Conservation (phyloP, 371 early-diverging fungal species). For the Encephalitozoon hellem region DNA sequence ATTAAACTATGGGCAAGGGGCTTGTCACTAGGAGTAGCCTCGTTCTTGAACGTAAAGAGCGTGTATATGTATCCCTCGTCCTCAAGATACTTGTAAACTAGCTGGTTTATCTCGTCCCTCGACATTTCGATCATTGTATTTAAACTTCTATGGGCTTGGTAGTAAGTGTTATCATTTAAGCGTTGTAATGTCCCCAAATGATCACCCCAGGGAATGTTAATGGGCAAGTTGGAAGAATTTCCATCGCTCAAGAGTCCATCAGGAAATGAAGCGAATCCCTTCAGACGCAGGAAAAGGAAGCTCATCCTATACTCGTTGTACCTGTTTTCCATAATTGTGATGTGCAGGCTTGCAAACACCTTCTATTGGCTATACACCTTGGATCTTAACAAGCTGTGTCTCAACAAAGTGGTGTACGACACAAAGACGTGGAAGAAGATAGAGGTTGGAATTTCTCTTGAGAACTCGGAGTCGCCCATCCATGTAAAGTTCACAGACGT, state of each 20-base stretch:
- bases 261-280: neutral
- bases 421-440: slow-evolving; percentile 1
- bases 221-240: slow-evolving; percentile 12
- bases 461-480: neutral
- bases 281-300: neutral
- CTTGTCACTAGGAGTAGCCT: neutral
- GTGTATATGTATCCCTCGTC: slow-evolving; percentile 26
- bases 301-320: neutral
- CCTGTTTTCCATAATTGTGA: neutral
- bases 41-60: slow-evolving; percentile 19
- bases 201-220: neutral
- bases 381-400: neutral
- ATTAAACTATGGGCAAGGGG: neutral
- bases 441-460: neutral
- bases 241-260: neutral
- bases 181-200: neutral
- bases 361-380: slow-evolving; percentile 1
- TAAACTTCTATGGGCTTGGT: neutral
- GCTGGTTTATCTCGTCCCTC: slow-evolving; percentile 28
- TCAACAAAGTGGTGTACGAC: slow-evolving; percentile 9
- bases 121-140: slow-evolving; percentile 23
- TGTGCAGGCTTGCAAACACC: neutral
- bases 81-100: slow-evolving; percentile 15
- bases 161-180: neutral
- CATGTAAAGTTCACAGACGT: neutral